Evolutionary conservation across 2,329 filamentous ascomycete species (phyloP).

Genomic region (Domatiomyces globalis): DNA sequence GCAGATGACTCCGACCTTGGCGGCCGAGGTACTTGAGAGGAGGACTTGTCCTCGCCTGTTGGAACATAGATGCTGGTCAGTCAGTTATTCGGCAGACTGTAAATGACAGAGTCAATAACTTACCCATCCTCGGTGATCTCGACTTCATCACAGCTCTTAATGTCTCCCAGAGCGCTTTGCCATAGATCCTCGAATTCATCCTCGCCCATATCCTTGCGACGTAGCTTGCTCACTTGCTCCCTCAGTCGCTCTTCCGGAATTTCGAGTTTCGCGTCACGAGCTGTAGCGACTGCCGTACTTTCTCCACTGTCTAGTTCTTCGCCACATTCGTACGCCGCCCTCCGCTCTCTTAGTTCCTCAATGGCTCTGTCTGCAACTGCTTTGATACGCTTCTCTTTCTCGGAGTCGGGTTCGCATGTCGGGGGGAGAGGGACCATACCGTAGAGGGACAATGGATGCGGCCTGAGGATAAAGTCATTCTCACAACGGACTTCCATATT

Average conservation of each 20-base stretch:
- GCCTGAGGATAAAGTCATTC: slow-evolving; percentile 68
- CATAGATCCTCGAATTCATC: slow-evolving; percentile 80
- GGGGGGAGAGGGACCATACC: slow-evolving; percentile 74
- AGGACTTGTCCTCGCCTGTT: slow-evolving; percentile 39
- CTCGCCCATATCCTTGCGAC: slow-evolving; percentile 68
- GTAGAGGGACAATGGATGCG: slow-evolving; percentile 68
- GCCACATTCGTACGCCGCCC: slow-evolving; percentile 83
- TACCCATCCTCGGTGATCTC: slow-evolving; percentile 44
- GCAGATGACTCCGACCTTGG: slow-evolving; percentile 71
- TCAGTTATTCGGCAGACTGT: slow-evolving; percentile 14
- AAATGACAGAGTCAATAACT: slow-evolving; percentile 25
- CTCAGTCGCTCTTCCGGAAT: slow-evolving; percentile 59
- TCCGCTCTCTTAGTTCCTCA: slow-evolving; percentile 69
- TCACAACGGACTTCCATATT: slow-evolving; percentile 70
- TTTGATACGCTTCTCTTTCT: slow-evolving; percentile 76
- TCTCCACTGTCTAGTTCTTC: slow-evolving; percentile 38
- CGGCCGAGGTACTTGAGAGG: slow-evolving; percentile 78
- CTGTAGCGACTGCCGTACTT: slow-evolving; percentile 25
- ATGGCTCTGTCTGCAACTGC: slow-evolving; percentile 77
- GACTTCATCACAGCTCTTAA: slow-evolving; percentile 45
- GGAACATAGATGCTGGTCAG: slow-evolving; percentile 14
- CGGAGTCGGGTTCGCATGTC: slow-evolving; percentile 86
- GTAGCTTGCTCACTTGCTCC: slow-evolving; percentile 57
- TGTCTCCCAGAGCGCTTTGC: slow-evolving; percentile 36
- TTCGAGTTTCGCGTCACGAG: slow-evolving; percentile 30